These are phyloP conservation scores for Daedalea quercina DNA, from an alignment of 768 basidiomycete genomes.

Conservation along the genomic window DNA sequence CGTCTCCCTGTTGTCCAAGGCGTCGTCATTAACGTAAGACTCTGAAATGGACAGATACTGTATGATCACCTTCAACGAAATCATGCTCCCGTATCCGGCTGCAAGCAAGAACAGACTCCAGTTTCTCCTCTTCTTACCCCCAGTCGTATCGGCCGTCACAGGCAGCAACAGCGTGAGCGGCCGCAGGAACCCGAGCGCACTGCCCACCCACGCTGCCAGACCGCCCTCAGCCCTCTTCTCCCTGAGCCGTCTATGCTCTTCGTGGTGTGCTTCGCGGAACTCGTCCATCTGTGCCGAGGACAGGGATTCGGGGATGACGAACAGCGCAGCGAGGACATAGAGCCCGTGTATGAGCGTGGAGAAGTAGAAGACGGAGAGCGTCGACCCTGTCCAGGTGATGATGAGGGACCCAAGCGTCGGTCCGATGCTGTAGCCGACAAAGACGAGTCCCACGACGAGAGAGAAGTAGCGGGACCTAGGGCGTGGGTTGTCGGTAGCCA, in stretches of 20 bases:
- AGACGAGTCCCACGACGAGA: slow-evolving; percentile 57
- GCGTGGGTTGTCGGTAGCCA: background rate
- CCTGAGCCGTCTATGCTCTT: slow-evolving; percentile 23
- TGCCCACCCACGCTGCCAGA: slow-evolving; percentile 30
- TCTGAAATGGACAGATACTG: background rate
- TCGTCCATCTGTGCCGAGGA: slow-evolving; percentile 41
- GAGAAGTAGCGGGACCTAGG: slow-evolving; percentile 61
- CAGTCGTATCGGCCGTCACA: background rate
- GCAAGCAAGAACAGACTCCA: slow-evolving; percentile 1
- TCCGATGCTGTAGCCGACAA: slow-evolving; percentile 68
- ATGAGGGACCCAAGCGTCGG: slow-evolving; percentile 67
- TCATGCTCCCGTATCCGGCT: background rate
- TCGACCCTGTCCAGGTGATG: slow-evolving; percentile 46
- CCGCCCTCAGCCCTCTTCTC: slow-evolving; percentile 10
- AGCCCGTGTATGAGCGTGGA: slow-evolving; percentile 43
- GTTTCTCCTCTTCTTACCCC: background rate
- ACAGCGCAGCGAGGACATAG: slow-evolving; percentile 42
- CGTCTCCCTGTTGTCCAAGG: slow-evolving; percentile 41
- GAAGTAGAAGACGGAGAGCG: slow-evolving; percentile 71
- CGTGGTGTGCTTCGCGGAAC: slow-evolving; percentile 30
- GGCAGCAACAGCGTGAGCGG: slow-evolving; percentile 48
- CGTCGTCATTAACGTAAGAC: too few relatives aligned
- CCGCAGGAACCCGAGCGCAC: slow-evolving; percentile 56
- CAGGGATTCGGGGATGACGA: slow-evolving; percentile 76
- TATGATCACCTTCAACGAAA: background rate